These are phyloP conservation scores for Termitomyces sp. DNA, from an alignment of 768 basidiomycete genomes.

Conservation along the genomic window DNA sequence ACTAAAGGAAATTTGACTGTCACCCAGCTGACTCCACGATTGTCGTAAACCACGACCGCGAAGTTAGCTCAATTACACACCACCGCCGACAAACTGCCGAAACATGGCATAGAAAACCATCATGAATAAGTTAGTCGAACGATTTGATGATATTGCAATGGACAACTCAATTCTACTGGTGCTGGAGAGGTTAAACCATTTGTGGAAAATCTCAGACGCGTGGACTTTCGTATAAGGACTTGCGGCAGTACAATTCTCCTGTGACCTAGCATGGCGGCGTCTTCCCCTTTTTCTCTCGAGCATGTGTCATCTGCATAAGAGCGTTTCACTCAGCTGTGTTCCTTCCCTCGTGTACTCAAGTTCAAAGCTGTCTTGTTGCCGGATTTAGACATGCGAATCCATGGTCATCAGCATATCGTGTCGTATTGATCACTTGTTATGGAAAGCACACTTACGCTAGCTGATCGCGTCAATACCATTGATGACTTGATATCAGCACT, in stretches of 20 bases:
- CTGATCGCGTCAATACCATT: background rate
- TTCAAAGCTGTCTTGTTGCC: background rate
- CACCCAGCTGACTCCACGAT: background rate
- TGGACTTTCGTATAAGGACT: background rate
- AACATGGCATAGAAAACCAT: no score
- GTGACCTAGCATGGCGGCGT: background rate
- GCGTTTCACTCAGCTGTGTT: background rate
- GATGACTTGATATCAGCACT: background rate
- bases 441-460: background rate
- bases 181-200: no score
- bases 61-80: background rate
- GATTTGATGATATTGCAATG: background rate
- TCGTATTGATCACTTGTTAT: conserved; percentile 1
- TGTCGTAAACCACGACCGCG: no score
- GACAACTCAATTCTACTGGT: no score
- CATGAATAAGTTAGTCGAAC: background rate
- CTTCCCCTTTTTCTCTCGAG: background rate
- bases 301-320: conserved; percentile 2
- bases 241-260: background rate
- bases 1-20: background rate
- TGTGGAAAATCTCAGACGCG: background rate
- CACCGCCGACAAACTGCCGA: no score
- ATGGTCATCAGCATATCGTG: conserved; percentile 3
- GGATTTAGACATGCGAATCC: background rate
- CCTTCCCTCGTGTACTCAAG: conserved; percentile 11